Conservation (phyloP, 2,329 filamentous ascomycete species). For the Diplodia sapinea region DNA sequence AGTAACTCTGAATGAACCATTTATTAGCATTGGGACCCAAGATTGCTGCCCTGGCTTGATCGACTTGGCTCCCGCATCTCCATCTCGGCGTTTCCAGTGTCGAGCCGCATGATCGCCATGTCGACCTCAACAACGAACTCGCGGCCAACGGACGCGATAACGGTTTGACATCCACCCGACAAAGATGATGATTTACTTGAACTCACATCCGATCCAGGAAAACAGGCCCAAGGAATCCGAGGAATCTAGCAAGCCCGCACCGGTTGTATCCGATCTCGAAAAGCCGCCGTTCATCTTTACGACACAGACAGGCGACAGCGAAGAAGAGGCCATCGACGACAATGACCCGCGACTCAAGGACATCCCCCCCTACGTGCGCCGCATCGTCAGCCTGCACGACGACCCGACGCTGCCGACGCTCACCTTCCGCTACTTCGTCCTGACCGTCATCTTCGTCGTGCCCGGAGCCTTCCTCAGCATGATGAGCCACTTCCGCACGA, state of each 20-base stretch:
- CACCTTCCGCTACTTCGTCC: constrained; percentile 65
- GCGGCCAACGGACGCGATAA: not conserved
- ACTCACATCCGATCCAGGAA: not conserved
- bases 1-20: not conserved
- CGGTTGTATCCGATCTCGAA: not conserved
- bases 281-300: constrained; percentile 15
- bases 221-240: not conserved
- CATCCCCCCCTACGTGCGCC: constrained; percentile 62
- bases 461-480: constrained; percentile 64
- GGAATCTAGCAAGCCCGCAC: not conserved
- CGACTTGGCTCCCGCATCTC: not conserved
- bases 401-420: constrained; percentile 62
- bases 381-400: constrained; percentile 63
- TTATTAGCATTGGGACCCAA: not conserved
- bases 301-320: constrained; percentile 30
- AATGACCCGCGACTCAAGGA: constrained; percentile 54
- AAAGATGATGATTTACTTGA: not conserved
- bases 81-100: not conserved
- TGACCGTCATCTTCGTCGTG: constrained; percentile 61
- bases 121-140: not conserved
- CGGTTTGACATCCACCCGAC: not conserved
- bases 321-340: constrained; percentile 39
- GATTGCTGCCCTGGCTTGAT: not conserved
- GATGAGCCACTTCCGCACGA: constrained; percentile 64
- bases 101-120: not conserved